Percentiles rank a stretch among this genome's conserved stretches.
phyloP scores from a whole-genome alignment of 108 stramenopile species.

The Cyclotella sp. region DNA sequence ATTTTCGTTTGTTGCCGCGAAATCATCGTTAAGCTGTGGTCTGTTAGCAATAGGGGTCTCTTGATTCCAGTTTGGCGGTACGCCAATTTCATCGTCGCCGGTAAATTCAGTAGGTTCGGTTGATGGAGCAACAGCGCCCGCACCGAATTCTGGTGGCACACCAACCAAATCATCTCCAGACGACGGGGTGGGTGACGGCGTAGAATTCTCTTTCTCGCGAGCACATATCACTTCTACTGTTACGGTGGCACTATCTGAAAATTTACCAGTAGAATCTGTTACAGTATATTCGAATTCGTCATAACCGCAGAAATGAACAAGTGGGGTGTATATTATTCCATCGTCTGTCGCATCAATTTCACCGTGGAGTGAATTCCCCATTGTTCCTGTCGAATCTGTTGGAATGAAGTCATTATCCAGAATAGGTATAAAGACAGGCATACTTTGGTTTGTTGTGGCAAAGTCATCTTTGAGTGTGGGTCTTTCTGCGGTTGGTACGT shows the following conservation, averaged over 20 bases:
- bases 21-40: constrained; percentile 20
- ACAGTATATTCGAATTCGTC: constrained; percentile 16
- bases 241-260: constrained; percentile 8
- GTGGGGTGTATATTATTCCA: constrained; percentile 10
- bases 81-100: background rate
- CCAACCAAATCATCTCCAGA: constrained; percentile 2
- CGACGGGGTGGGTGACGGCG: background rate
- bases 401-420: constrained; percentile 15
- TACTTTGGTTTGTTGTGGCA: background rate
- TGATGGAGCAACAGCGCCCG: background rate
- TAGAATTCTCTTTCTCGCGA: background rate
- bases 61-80: background rate
- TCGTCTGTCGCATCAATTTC: background rate
- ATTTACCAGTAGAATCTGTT: constrained; percentile 10
- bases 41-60: background rate
- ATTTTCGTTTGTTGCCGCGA: constrained; percentile 22
- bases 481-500: background rate
- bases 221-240: constrained; percentile 18
- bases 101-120: background rate
- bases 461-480: constrained; percentile 3
- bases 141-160: background rate
- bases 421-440: background rate
- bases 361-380: background rate
- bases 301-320: constrained; percentile 5
- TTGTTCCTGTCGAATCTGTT: constrained; percentile 1